A percentile compares a stretch with the other conserved stretches of the same genome.
Evolutionary conservation across 2,329 filamentous ascomycete species (phyloP).

Genomic region (Diplodia intermedia): DNA sequence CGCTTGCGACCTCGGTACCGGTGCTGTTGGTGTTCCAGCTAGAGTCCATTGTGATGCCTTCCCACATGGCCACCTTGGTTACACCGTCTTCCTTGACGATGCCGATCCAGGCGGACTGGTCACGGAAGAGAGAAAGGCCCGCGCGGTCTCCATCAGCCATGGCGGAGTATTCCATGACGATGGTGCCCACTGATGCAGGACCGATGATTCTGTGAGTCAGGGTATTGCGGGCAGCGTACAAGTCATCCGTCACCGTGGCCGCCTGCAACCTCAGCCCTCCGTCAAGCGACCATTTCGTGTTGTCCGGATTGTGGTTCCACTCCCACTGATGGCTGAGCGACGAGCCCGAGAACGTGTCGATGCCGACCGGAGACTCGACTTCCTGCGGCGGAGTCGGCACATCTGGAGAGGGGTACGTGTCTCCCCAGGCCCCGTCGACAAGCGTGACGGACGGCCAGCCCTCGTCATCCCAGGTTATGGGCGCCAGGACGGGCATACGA

Average conservation of each 20-base stretch:
- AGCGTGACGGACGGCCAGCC: conserved; percentile 59
- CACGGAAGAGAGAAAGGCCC: conserved; percentile 62
- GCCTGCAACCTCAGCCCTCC: conserved; percentile 56
- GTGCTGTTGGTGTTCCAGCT: conserved; percentile 45
- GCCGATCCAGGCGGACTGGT: conserved; percentile 61
- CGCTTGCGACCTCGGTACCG: conserved; percentile 41
- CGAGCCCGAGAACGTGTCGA: conserved; percentile 56
- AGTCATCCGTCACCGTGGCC: conserved; percentile 60
- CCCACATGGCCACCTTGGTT: conserved; percentile 47
- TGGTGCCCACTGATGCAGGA: conserved; percentile 55
- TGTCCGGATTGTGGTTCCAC: conserved; percentile 69
- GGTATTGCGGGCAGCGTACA: conserved; percentile 54
- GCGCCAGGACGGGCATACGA: conserved; percentile 64
- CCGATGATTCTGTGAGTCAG: conserved; percentile 53
- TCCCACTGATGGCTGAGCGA: conserved; percentile 60
- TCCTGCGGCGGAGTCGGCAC: conserved; percentile 38
- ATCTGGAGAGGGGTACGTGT: conserved; percentile 50
- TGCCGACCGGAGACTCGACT: conserved; percentile 43
- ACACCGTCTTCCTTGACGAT: conserved; percentile 51
- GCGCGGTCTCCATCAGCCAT: conserved; percentile 61
- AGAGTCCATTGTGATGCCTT: conserved; percentile 50
- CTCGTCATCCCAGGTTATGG: conserved; percentile 59
- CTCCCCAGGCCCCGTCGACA: conserved; percentile 57
- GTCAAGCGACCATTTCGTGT: conserved; percentile 53
- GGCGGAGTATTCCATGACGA: conserved; percentile 56